Evolutionary conservation across 495 filamentous ascomycete genomes (phyloP), one percentile per base, ranked within the genome.

Genomic region (Aspergillus funiculosus): DNA sequence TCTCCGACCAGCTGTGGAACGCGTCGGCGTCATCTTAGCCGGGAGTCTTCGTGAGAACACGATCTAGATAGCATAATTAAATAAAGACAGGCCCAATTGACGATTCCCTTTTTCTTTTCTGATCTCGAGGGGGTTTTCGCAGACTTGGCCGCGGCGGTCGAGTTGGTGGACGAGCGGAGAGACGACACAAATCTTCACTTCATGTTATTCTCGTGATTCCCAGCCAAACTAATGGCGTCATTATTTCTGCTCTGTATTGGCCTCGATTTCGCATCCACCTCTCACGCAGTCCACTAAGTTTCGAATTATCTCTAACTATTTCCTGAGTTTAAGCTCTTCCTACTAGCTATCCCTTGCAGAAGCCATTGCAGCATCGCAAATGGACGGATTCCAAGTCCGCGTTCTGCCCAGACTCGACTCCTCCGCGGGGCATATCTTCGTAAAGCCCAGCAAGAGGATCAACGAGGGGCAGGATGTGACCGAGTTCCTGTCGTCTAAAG

Each of bases 381-480:
- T 57, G 13, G 57, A 59, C 18, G 48, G 50, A 8, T 40, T 52
- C 8, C 18, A 52, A 26, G 48, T 61, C 14, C 64, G 63, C 18
- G 45, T 66, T 10, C 55, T 72, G 21, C 53, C 58, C 27, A 51
- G 39, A 5, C 29, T 71, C 39, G 57, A 67, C 35, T n/a, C 49
- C 14, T 57, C 58, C 13, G 47, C 36, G 20, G 43, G 58, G n/a
- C 62, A 66, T 41, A 45, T 18, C 9, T 73, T 72, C 40, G 43
- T 52, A 37, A 36, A 51, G 14, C 70, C 70, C 21, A 51, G 22
- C 43, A 98, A 98, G 59, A 73, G 69, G 42, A 99, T 99, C 62
- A 67, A 94, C 64, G 83, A 89, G 34, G 79, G 80, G 42, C 66
- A 80, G 26, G 89, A 95, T 74, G 85, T 97, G 15, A 53, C 74